Percentiles rank a stretch among this genome's conserved stretches.
Conservation (phyloP, 225 moss, liverwort and hornwort species). For the Straminergon stramineum region DNA sequence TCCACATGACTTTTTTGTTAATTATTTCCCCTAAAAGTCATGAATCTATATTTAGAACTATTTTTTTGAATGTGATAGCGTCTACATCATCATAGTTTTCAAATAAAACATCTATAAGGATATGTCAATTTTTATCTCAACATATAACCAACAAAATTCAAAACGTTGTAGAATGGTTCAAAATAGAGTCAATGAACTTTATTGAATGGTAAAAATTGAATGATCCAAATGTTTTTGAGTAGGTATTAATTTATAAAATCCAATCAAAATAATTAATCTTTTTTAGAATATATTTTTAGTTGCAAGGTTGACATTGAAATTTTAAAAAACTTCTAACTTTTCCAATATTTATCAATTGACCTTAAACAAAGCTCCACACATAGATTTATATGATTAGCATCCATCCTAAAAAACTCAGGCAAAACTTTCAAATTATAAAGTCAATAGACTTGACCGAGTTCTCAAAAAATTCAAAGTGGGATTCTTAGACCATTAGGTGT, state of each 20-base stretch:
- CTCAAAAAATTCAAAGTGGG: not conserved
- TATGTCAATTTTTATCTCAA: not conserved
- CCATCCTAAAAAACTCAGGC: not conserved
- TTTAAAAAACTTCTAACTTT: too few relatives aligned
- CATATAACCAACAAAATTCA: too few relatives aligned
- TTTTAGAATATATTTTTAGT: too few relatives aligned
- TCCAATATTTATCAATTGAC: too few relatives aligned
- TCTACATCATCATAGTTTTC: not conserved
- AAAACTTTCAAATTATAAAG: not conserved
- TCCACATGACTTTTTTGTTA: not conserved
- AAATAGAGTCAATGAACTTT: too few relatives aligned
- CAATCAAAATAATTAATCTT: not conserved
- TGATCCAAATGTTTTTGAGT: not conserved
- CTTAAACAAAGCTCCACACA: not conserved
- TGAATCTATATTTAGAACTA: not conserved
- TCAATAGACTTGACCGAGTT: not conserved
- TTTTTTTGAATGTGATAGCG: not conserved
- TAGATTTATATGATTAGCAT: not conserved
- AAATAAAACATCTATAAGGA: not conserved
- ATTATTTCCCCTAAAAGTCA: too few relatives aligned
- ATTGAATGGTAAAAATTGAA: too few relatives aligned
- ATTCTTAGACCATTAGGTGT: not conserved
- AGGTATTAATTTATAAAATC: not conserved
- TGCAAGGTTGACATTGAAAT: too few relatives aligned
- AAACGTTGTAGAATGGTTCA: too few relatives aligned